A percentile compares a stretch with the other conserved stretches of the same genome.
phyloP scores from a whole-genome alignment of 257 asterid genomes.

The Solanum chmielewskii region DNA sequence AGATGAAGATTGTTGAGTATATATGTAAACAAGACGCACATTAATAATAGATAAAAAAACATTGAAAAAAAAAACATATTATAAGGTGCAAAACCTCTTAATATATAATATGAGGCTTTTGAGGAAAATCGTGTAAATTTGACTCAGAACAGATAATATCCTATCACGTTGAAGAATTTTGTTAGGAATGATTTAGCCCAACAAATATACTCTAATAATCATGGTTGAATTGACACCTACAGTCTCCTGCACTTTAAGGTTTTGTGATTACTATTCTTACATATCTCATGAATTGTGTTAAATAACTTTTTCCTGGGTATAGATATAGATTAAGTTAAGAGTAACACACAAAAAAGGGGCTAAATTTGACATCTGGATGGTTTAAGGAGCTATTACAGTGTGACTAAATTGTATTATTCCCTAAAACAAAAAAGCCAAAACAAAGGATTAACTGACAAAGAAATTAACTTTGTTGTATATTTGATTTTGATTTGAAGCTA shows the following conservation, averaged over 20 bases:
- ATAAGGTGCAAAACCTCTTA: neutral
- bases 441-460: neutral
- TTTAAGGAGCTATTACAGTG: neutral
- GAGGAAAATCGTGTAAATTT: neutral
- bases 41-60: neutral
- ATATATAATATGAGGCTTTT: neutral
- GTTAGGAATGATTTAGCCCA: neutral
- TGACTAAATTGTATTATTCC: neutral
- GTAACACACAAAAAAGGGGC: neutral
- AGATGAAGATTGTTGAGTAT: neutral
- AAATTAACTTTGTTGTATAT: neutral
- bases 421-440: neutral
- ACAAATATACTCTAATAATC: neutral
- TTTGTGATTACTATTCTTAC: neutral
- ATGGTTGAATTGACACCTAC: neutral
- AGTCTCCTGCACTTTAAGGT: neutral
- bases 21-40: neutral
- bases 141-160: neutral
- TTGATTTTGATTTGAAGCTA: neutral
- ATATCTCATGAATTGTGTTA: neutral
- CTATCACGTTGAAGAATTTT: accelerated
- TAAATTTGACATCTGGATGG: neutral
- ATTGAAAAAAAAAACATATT: neutral
- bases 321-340: neutral
- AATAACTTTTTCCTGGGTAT: neutral